Evolutionary conservation across 2,329 filamentous ascomycete genomes (phyloP).

Genomic region (Fusarium tjaetaba): DNA sequence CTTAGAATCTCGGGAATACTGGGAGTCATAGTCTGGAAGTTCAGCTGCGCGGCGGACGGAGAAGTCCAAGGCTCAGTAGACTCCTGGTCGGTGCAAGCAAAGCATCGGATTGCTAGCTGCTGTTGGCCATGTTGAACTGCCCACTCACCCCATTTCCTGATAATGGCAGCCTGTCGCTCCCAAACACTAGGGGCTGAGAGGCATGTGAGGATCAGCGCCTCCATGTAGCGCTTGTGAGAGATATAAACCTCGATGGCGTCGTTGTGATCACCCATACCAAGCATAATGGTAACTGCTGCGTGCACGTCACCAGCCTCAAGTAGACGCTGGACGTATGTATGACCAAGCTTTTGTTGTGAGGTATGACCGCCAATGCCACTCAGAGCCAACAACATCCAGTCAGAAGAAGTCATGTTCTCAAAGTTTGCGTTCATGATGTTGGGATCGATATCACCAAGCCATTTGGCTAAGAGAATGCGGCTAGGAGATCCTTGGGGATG

Average conservation of each 20-base stretch:
- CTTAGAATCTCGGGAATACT: slow-evolving; percentile 71
- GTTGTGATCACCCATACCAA: slow-evolving; percentile 90
- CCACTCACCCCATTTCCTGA: slow-evolving; percentile 95
- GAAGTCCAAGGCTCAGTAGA: slow-evolving; percentile 89
- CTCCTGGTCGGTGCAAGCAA: slow-evolving; percentile 89
- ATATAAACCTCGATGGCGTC: slow-evolving; percentile 97
- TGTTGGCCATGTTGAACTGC: slow-evolving; percentile 88
- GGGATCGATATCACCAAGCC: slow-evolving; percentile 86
- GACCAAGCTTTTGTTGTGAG: slow-evolving; percentile 89
- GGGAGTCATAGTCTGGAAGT: slow-evolving; percentile 63
- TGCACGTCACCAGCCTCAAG: slow-evolving; percentile 92
- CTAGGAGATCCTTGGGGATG: slow-evolving; percentile 79
- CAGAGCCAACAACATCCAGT: slow-evolving; percentile 96
- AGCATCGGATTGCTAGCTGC: slow-evolving; percentile 90
- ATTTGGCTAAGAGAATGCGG: slow-evolving; percentile 86
- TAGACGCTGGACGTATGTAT: slow-evolving; percentile 89
- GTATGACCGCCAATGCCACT: slow-evolving; percentile 81
- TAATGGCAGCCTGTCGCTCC: slow-evolving; percentile 87
- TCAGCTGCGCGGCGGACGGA: slow-evolving; percentile 75
- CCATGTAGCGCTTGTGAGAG: slow-evolving; percentile 90
- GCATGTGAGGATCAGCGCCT: slow-evolving; percentile 89
- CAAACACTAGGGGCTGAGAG: slow-evolving; percentile 85
- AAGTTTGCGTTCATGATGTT: slow-evolving; percentile 84
- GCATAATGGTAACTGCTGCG: slow-evolving; percentile 89
- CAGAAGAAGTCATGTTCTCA: slow-evolving; percentile 88